Base-by-base conservation (phyloP, 148 eudicot genomes). In the Pharnaceum exiguum region DNA sequence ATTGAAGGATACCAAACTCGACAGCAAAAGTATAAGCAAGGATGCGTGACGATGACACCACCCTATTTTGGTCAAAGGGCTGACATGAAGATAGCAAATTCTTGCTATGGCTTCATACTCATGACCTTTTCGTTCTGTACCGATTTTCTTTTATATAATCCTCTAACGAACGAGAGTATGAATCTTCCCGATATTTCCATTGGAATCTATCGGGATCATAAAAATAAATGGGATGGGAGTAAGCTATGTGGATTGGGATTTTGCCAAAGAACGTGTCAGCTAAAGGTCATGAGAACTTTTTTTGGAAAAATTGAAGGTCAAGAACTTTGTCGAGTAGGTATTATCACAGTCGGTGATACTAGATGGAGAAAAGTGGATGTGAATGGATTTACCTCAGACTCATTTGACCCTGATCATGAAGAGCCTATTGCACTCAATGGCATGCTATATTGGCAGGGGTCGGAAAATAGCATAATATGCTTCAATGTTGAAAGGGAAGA, bases 211-310 rank as follows among this genome's bases (percentile, higher is more conserved):
- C 13, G 6, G 1, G 30, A 1, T 19, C n/a, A 13, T 1, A 1
- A 19, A 18, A 1, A 5, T 7, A 21, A 1, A 1, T 4, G 15
- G 28, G 10, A 3, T 2, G 10, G 2, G 30, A 30, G 38, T 19
- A n/a, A n/a, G n/a, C n/a, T n/a, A n/a, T 29, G 37, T 18, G 65
- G 65, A 31, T 48, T 60, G 55, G 55, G 65, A n/a, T 47, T 33
- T 13, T 25, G 56, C 27, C 23, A 31, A 15, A 33, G 11, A 13
- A 45, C 53, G 32, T 32, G 32, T 18, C 31, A 46, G 18, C 35
- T 19, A 42, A 60, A 60, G 42, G 45, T 60, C 28, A 42, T 47
- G 32, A 35, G 5, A 5, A 23, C 24, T 17, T 22, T 5, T 7
- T 8, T 0, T 2, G 21, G 6, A 3, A 8, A 3, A 15, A 30